Conservation (phyloP, 2,329 filamentous ascomycete species). For the Geosmithia putterillii region DNA sequence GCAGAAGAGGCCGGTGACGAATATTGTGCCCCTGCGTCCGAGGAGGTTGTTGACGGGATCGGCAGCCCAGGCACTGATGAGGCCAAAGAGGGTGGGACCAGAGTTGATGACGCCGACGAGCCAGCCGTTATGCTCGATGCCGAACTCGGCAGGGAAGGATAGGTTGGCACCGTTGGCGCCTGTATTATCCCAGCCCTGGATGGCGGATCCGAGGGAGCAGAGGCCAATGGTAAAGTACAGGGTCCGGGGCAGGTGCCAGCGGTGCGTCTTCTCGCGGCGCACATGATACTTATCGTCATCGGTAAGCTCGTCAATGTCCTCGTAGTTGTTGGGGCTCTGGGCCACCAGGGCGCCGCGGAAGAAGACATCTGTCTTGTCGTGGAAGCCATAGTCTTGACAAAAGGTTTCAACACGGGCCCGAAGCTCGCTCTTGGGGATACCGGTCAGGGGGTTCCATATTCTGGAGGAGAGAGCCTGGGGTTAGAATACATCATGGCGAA, state of each 20-base stretch:
- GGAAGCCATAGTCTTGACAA: constrained; percentile 13
- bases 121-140: constrained; percentile 27
- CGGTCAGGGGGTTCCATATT: not conserved
- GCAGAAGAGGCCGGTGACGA: constrained; percentile 42
- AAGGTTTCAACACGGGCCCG: constrained; percentile 10
- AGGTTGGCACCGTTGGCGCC: constrained; percentile 26
- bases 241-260: constrained; percentile 13
- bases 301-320: constrained; percentile 10
- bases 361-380: constrained; percentile 12
- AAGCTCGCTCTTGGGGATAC: not conserved
- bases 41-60: constrained; percentile 23
- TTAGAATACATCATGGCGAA: not conserved
- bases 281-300: constrained; percentile 11
- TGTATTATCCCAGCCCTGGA: constrained; percentile 32
- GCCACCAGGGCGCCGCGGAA: constrained; percentile 15
- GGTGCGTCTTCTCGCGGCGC: constrained; percentile 12
- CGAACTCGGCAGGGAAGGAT: constrained; percentile 21
- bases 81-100: constrained; percentile 8
- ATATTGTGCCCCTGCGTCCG: constrained; percentile 26
- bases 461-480: not conserved
- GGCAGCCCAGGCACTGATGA: constrained; percentile 13
- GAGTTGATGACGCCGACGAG: constrained; percentile 47
- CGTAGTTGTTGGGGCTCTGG: constrained; percentile 10
- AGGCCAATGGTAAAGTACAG: constrained; percentile 15
- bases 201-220: constrained; percentile 15